Percentiles rank a stretch among this genome's conserved stretches.
Conservation (phyloP, 192 early-diverging fungal genomes). For the Podila verticillata region DNA sequence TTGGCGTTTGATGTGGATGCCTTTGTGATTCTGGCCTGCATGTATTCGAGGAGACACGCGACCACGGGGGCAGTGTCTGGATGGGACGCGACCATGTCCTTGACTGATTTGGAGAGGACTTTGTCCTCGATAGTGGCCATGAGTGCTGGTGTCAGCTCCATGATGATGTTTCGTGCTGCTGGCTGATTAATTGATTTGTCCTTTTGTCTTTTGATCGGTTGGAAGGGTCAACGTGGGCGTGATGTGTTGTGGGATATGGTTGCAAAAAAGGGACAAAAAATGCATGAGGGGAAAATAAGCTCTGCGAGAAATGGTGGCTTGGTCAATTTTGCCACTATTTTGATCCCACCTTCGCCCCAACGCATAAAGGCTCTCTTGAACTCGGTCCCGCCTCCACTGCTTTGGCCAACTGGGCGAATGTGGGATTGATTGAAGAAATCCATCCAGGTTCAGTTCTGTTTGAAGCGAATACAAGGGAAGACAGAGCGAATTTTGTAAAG, state of each 20-base stretch:
- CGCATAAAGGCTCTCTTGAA: too few species aligned
- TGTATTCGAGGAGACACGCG: constrained; percentile 23
- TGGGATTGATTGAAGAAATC: too few species aligned
- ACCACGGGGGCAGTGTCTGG: constrained; percentile 24
- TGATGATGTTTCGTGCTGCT: neutral
- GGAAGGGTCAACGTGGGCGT: neutral
- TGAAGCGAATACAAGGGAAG: too few species aligned
- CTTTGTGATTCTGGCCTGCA: constrained; percentile 8
- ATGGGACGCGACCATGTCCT: constrained; percentile 17
- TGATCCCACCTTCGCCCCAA: too few species aligned
- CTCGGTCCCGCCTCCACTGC: too few species aligned
- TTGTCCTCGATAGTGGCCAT: constrained; percentile 30
- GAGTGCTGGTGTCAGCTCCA: neutral
- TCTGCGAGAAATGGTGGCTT: too few species aligned
- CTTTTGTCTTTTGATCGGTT: neutral
- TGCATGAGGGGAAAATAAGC: too few species aligned
- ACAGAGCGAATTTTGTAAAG: too few species aligned
- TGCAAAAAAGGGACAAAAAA: neutral
- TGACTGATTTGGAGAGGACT: constrained; percentile 10
- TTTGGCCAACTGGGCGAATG: too few species aligned
- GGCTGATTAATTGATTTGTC: neutral
- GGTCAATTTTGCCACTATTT: too few species aligned
- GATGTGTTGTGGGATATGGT: neutral
- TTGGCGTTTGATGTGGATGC: neutral
- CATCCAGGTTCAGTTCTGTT: too few species aligned